Evolutionary conservation across 345 rosid species (phyloP).

Genomic region (Passiflora organensis): DNA sequence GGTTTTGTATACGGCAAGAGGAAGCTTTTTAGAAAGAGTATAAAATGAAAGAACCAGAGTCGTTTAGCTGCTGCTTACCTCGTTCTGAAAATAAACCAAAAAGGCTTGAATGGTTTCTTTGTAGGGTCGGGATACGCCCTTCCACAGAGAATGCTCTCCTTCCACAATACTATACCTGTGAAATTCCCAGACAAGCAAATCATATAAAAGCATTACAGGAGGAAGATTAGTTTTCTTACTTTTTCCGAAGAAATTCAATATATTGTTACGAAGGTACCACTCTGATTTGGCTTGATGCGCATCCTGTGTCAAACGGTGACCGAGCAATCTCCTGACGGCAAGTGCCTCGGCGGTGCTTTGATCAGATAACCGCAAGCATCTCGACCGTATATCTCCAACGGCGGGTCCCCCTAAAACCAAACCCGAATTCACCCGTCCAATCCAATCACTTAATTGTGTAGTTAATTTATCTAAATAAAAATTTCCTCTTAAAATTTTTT

Average conservation of each 20-base stretch:
- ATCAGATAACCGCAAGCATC: conserved; percentile 88
- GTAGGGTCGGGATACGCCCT: conserved; percentile 80
- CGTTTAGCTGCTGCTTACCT: conserved; percentile 34
- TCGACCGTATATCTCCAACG: conserved; percentile 90
- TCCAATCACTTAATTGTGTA: too few relatives aligned
- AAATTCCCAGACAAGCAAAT: conserved; percentile 38
- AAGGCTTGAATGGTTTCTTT: conserved; percentile 92
- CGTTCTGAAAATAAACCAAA: conserved; percentile 84
- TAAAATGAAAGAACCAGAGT: too few relatives aligned
- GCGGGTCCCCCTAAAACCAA: conserved; percentile 80
- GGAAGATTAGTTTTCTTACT: neutral
- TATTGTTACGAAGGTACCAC: conserved; percentile 40
- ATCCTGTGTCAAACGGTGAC: conserved; percentile 75
- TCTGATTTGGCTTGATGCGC: conserved; percentile 63
- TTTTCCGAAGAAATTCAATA: neutral
- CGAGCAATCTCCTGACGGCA: conserved; percentile 80
- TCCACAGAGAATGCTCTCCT: conserved; percentile 72
- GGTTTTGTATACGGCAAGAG: too few relatives aligned
- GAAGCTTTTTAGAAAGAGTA: too few relatives aligned
- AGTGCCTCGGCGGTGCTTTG: conserved; percentile 86
- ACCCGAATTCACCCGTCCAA: neutral
- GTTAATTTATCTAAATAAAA: too few relatives aligned
- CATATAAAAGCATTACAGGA: conserved; percentile 17
- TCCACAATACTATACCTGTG: conserved; percentile 78
- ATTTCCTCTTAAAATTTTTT: too few relatives aligned